Evolutionary conservation across 1,284 basidiomycete genomes (phyloP), one percentile per base, ranked within the genome.

Genomic region (Apiotrichum akiyoshidainum): DNA sequence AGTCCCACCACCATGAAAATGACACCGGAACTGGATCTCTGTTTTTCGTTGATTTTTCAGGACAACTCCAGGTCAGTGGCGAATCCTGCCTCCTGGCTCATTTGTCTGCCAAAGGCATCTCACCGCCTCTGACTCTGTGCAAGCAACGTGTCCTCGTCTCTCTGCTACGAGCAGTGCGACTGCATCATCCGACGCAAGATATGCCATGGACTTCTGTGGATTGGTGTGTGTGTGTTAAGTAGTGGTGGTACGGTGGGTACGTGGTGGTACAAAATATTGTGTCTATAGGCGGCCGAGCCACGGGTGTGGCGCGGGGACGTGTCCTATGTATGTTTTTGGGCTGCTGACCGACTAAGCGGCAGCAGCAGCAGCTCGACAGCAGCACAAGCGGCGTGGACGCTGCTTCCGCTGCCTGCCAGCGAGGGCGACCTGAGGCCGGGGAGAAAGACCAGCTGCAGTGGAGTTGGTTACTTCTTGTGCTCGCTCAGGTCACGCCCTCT

Each of bases 401-500:
- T 31, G 26, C 26, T 31, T 31, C 26, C 37, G 37, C 12, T 16
- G 37, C 37, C 37, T 11, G 37, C 10, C 37, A 11, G 37, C 37
- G 11, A 37, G 14, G 37, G 37, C 37, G 37, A 10, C 37, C 12
- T 3, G 12, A 11, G 11, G 37, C 12, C 14, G 37, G 37, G 10
- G 14, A 37, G 37, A 37, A 10, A 37, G 37, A 37, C 14, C 37
- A 37, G 37, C 37, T 13, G 10, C 14, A 37, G 12, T 37, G 12
- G 2, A 37, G 14, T 7, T 31, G 37, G 12, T 16, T 13, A 16
- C 12, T 37, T 11, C 37, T 37, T 5, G 37, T 37, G n/a, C 42
- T 33, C 33, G 33, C 12, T 31, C 33, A 61, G 50, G 21, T 59
- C 52, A 4, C 59, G 51, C 12, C 63, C 59, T 3, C 57, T 33